Conservation (phyloP, 1,284 basidiomycete species). For the Mycena citricolor region DNA sequence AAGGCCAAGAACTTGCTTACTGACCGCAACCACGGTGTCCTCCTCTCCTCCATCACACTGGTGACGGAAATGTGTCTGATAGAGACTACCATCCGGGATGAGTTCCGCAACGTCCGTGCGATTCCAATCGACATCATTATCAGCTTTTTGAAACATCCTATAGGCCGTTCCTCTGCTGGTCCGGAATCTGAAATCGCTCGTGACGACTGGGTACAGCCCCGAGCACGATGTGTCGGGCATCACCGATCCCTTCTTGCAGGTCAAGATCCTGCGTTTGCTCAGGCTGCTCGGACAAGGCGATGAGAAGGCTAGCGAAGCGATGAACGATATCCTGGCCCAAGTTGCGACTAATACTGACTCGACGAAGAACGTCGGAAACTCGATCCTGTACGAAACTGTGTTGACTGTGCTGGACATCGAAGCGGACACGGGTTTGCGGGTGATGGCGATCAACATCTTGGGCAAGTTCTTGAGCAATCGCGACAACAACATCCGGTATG, state of each 20-base stretch:
- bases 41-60: slow-evolving; percentile 91
- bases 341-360: slow-evolving; percentile 99
- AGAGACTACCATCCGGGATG: slow-evolving; percentile 73
- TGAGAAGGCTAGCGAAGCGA: slow-evolving; percentile 85
- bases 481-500: slow-evolving; percentile 97
- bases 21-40: slow-evolving; percentile 96
- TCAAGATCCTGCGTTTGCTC: slow-evolving; percentile 94
- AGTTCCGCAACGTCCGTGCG: slow-evolving; percentile 85
- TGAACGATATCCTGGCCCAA: slow-evolving; percentile 99
- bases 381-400: slow-evolving; percentile 98
- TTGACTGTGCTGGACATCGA: slow-evolving; percentile 98
- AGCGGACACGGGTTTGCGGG: slow-evolving; percentile 91
- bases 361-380: slow-evolving; percentile 97
- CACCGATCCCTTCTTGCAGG: slow-evolving; percentile 98
- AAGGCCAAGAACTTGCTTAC: slow-evolving; percentile 91
- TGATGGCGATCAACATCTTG: slow-evolving; percentile 99
- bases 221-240: slow-evolving; percentile 99
- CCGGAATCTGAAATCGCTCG: slow-evolving; percentile 92
- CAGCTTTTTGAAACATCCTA: slow-evolving; percentile 4
- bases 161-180: slow-evolving; percentile 93
- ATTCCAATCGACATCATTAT: background rate
- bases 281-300: slow-evolving; percentile 88
- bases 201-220: slow-evolving; percentile 96
- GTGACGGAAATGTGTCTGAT: slow-evolving; percentile 93
- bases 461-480: slow-evolving; percentile 98